phyloP scores from a whole-genome alignment of 1,284 basidiomycete genomes.

The Anthracocystis panici-leucophaei region DNA sequence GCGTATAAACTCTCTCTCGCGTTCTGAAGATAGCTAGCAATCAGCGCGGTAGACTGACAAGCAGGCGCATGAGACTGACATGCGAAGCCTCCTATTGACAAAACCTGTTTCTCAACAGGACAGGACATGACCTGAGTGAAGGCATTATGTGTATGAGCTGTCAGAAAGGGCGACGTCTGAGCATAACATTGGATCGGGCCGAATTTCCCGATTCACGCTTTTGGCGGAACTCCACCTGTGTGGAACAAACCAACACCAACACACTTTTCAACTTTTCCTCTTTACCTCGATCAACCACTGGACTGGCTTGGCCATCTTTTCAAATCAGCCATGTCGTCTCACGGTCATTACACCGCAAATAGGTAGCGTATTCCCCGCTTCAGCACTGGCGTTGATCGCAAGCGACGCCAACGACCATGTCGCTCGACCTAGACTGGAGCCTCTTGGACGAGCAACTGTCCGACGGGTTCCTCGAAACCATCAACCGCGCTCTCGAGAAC shows the following conservation, averaged over 20 bases:
- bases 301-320: background rate
- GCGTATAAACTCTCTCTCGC: too few species aligned
- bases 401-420: constrained; percentile 45
- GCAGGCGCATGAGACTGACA: too few species aligned
- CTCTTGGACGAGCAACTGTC: constrained; percentile 78
- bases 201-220: constrained; percentile 4
- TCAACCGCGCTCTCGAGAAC: constrained; percentile 80
- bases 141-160: background rate
- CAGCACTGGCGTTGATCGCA: background rate
- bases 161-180: constrained; percentile 1
- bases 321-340: background rate
- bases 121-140: too few species aligned
- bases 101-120: too few species aligned
- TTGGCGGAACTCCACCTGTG: constrained; percentile 4
- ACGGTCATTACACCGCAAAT: accelerated
- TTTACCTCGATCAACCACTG: constrained; percentile 1
- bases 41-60: too few species aligned
- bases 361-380: constrained; percentile 7
- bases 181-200: background rate
- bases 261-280: background rate
- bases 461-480: constrained; percentile 77
- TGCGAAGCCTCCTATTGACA: background rate
- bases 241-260: constrained; percentile 8
- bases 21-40: too few species aligned
- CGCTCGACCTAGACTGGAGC: constrained; percentile 74